Percentiles rank a stretch among this genome's conserved stretches.
These are phyloP conservation scores for Phoenix dactylifera DNA, from an alignment of 176 grass and related monocot species.

Conservation along the genomic window DNA sequence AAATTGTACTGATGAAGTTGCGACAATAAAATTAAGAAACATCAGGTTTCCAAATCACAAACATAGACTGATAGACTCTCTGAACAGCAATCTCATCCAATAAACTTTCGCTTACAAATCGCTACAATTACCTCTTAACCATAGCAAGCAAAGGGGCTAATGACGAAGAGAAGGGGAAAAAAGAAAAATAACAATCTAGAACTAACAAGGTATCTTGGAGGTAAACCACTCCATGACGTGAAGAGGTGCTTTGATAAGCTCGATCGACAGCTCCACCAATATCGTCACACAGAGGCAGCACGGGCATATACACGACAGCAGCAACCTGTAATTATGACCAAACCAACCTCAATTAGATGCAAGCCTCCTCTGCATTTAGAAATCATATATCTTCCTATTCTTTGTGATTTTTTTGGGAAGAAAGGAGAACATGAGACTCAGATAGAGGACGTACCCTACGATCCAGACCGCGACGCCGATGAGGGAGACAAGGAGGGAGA, in stretches of 20 bases:
- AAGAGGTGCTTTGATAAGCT: constrained; percentile 65
- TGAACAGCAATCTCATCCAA: no score
- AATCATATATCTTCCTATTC: no score
- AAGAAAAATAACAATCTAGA: neutral
- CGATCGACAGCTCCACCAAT: constrained; percentile 51
- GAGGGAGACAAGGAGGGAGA: constrained; percentile 23
- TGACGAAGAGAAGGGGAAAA: neutral
- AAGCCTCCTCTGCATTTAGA: no score
- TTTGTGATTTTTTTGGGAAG: no score
- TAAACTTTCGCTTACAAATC: no score
- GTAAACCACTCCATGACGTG: constrained; percentile 80
- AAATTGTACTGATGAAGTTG: no score
- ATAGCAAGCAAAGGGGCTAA: neutral
- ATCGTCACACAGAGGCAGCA: constrained; percentile 70
- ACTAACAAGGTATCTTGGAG: constrained; percentile 57
- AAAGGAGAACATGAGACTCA: no score
- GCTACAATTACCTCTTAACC: no score
- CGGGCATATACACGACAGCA: constrained; percentile 67
- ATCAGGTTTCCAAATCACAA: no score
- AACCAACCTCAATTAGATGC: no score
- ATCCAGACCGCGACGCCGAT: constrained; percentile 34
- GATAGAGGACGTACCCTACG: constrained; percentile 25
- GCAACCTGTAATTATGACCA: constrained; percentile 18
- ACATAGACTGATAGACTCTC: no score
- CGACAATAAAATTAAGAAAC: no score